Conservation (phyloP, 2,329 filamentous ascomycete species). For the Aquanectria penicillioides region DNA sequence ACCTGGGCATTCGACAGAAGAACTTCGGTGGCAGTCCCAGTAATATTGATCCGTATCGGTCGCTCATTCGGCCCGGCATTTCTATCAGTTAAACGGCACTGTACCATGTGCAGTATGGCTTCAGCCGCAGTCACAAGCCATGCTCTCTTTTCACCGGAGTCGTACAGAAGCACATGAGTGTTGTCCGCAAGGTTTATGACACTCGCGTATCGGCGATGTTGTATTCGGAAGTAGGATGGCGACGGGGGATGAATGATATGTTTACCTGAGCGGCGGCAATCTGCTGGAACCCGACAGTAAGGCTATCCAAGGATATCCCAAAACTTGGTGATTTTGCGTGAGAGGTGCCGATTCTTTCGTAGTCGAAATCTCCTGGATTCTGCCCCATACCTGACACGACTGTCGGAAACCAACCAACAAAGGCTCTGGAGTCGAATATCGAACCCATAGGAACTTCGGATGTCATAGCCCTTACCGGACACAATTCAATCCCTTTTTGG, state of each 20-base stretch:
- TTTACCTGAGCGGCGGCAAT: background rate
- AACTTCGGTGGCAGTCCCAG: background rate
- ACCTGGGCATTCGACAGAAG: background rate
- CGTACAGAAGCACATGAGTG: background rate
- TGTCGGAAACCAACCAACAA: background rate
- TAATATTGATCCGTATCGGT: background rate
- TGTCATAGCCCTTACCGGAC: background rate
- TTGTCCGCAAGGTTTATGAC: background rate
- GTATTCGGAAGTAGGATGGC: background rate
- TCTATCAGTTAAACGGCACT: background rate
- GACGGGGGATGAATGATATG: background rate
- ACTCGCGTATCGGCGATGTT: background rate
- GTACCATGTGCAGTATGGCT: background rate
- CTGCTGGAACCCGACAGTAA: background rate
- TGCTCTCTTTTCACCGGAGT: background rate
- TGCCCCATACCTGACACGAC: background rate
- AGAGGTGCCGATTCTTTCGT: background rate
- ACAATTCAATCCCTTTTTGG: background rate
- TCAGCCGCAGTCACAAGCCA: background rate
- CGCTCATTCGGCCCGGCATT: background rate
- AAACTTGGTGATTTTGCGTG: background rate
- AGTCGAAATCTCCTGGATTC: background rate
- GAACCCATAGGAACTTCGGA: background rate
- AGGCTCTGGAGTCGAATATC: background rate
- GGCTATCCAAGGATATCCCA: background rate